Evolutionary conservation across 148 eudicot species (phyloP), one percentile per base, ranked within the genome.

Genomic region (Agrostemma githago): DNA sequence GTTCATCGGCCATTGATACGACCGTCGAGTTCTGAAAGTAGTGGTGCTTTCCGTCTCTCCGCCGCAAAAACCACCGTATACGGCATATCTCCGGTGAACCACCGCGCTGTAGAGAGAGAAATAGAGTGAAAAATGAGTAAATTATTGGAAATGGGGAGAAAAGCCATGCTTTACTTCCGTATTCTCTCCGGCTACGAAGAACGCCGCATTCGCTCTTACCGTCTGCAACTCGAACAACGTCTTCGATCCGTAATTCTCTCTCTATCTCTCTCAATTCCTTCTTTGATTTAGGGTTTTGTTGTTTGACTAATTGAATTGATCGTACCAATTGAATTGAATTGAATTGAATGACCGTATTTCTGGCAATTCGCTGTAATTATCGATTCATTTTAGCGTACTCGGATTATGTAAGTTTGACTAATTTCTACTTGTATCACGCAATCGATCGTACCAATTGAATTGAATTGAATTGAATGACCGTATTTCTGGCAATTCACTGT

Each of bases 151-250:
- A 90, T 85, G 69, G 96, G 91, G 76, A 84, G 87, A 72, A 96
- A 85, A 86, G 96, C 96, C 5, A 86, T 96, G 85, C 92, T 96
- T 76, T 96, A 96, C 67, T 83, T 85, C 61, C 87, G 99, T 81
- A 94, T 96, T 40, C 83, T 96, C 9, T 90, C 97, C 6, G 99
- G 99, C 38, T 89, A 90, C 69, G 97, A 96, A 82, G 97, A 90
- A 76, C 96, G 94, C 26, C 87, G 89, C 51, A 89, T 92, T 83
- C 82, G 99, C 78, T 86, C 97, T 79, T 86, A 83, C 76, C 73
- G 99, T 75, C 79, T 95, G 72, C 82, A 84, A 72, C 81, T 95
- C 60, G 88, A 95, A 61, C 82, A 89, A 51, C 94, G 94, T 48
- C 84, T 90, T 65, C 85, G 86, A 83, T 68, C 84, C 82, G 99